Base-by-base conservation (phyloP, 345 rosid genomes). In the Cardamine resedifolia region DNA sequence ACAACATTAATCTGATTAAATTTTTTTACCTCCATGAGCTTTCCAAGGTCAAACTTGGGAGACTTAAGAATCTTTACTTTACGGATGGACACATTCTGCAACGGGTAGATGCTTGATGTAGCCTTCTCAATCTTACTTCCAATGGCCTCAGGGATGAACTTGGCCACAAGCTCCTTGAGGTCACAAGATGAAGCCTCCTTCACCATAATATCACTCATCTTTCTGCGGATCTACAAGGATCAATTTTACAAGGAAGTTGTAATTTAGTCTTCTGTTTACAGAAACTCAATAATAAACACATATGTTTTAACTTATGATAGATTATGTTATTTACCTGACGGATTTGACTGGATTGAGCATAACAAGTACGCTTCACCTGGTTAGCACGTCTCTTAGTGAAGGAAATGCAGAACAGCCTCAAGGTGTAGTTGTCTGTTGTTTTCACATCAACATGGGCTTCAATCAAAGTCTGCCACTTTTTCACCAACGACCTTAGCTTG, bases 371-470 rank as follows among this genome's bases (percentile, higher is more conserved):
- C 87, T 94, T 91, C 39, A 91, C 87, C 75, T 95, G 96, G 81
- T 95, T 95, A 27, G 87, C 85, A 57, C 93, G 88, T 58, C 99
- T 95, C 86, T 86, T 88, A 6, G 96, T 91, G 84, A 95, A 95
- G 16, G 85, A 96, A 27, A 95, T 89, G 77, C 96, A 91, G 81
- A 95, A 95, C 83, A 95, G 52, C 80, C 97, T 89, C 76, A 90
- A 66, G 3, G 96, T 95, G 77, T 79, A 90, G 78, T 75, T 82
- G 44, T 90, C 99, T 1, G 96, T 91, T 1, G 99, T 91, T 78
- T 95, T 95, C 49, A 91, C 96, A 84, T 95, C 99, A 8, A 91
- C 98, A 68, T 88, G 90, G 33, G 96, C 86, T 81, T 94, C 98
- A 23, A 89, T 89, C 82, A 91, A 76, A 8, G 93, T 91, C 71